A percentile compares a stretch with the other conserved stretches of the same genome.
Evolutionary conservation across 352 stramenopile genomes (phyloP).

Genomic region (Poterioochromonas sp.): DNA sequence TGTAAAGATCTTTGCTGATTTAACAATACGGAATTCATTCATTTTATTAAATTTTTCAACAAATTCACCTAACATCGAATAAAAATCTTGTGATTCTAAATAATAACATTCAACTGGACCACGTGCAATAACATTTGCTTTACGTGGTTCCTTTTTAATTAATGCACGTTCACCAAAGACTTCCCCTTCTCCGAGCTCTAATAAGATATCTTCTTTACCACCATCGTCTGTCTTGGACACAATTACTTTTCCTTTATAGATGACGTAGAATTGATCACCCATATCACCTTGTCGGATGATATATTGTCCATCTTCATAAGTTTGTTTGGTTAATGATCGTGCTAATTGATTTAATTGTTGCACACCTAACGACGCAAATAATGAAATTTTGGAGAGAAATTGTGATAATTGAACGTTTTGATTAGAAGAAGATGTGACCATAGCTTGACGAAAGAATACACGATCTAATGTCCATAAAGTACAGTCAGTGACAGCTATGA

Average conservation of each 20-base stretch:
- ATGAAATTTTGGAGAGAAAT: slow-evolving; percentile 6
- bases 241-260: slow-evolving; percentile 56
- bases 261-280: slow-evolving; percentile 74
- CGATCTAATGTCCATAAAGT: slow-evolving; percentile 85
- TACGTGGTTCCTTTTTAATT: slow-evolving; percentile 18
- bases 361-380: not conserved
- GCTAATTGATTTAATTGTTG: slow-evolving; percentile 28
- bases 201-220: not conserved
- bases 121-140: slow-evolving; percentile 12
- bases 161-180: slow-evolving; percentile 26
- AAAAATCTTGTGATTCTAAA: slow-evolving; percentile 17
- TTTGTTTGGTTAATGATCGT: slow-evolving; percentile 6
- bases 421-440: slow-evolving; percentile 21
- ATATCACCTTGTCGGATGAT: slow-evolving; percentile 63
- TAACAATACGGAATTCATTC: slow-evolving; percentile 25
- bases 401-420: slow-evolving; percentile 30
- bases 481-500: slow-evolving; percentile 65
- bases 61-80: slow-evolving; percentile 22
- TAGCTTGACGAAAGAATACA: slow-evolving; percentile 50
- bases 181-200: slow-evolving; percentile 2
- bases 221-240: not conserved
- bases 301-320: slow-evolving; percentile 25
- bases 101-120: slow-evolving; percentile 27
- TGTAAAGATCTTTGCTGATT: not conserved
- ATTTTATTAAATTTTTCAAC: slow-evolving; percentile 25